Evolutionary conservation across 495 filamentous ascomycete species (phyloP), one percentile per base, ranked within the genome.

Genomic region (Podospora pseudopauciseta): DNA sequence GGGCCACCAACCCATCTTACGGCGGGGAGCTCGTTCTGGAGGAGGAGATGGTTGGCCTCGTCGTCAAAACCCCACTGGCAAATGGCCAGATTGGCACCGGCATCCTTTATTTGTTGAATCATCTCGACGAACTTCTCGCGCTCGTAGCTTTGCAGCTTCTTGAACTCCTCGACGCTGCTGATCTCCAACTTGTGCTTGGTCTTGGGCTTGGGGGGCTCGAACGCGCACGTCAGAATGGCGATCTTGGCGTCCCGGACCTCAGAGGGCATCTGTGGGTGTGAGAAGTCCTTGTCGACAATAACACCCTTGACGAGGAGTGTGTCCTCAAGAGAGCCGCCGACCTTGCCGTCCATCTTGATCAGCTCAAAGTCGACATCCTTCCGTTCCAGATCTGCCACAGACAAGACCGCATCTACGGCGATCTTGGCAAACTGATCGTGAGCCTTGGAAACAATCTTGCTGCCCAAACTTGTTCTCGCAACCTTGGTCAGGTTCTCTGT

Each of bases 61-160:
- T 99, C 95, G 75, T 99, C 95, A 78, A 99, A 99, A 71, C 95
- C 95, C 95, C 95, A 99, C 78, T 99, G 95, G 81, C 96, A 99
- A 73, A 99, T 97, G 60, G 92, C 95, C 54, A 99, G 86, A 82
- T 99, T 99, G 49, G 95, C 96, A 34, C 95, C 95, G 4, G 96
- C 95, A 73, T 91, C 92, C 81, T 99, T 98, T 80, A 99, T 94
- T 79, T 97, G 90, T 76, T 96, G 84, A 72, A 99, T 96, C 95
- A 99, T 99, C 82, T 98, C 95, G 65, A 91, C 86, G 76, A 99
- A 99, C 79, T 97, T 99, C 77, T 91, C 88, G 68, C 87, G 89
- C 80, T 99, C 95, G 80, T 99, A 99, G 58, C 85, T 91, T 74
- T 99, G 95, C 67, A 99, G 81, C 76, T 92, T 93, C 84, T 95